These are phyloP conservation scores for Houttuynia cordata DNA, from an alignment of 164 flowering plant species.

Conservation along the genomic window DNA sequence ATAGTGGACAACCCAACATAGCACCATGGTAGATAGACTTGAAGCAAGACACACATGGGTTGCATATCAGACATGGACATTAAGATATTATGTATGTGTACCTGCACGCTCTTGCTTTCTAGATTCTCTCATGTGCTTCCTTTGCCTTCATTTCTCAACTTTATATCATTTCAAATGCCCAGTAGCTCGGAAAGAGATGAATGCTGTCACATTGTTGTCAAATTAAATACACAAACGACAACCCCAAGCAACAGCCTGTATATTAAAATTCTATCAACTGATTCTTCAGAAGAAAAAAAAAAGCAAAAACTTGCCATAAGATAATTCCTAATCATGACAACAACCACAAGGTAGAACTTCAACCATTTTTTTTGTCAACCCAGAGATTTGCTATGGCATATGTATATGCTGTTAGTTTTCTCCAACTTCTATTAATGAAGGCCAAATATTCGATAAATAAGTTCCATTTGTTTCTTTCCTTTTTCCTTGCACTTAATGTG, in stretches of 20 bases:
- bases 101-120: neutral
- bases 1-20: neutral
- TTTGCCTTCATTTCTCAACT: neutral
- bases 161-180: neutral
- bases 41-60: neutral
- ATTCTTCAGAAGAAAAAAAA: neutral
- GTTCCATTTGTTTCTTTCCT: too few species aligned
- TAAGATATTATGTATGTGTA: neutral
- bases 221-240: neutral
- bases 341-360: too few species aligned
- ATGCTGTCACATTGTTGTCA: neutral
- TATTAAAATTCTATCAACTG: neutral
- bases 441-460: too few species aligned
- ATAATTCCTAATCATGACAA: too few species aligned
- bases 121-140: neutral
- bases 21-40: neutral
- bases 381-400: neutral
- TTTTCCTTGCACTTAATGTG: too few species aligned
- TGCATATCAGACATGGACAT: neutral
- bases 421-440: too few species aligned
- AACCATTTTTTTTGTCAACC: neutral
- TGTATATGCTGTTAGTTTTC: too few species aligned
- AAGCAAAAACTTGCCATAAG: neutral
- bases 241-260: neutral
- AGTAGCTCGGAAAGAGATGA: neutral